A percentile compares a stretch with the other conserved stretches of the same genome.
Conservation (phyloP, 345 rosid genomes). For the Anacardium occidentale region DNA sequence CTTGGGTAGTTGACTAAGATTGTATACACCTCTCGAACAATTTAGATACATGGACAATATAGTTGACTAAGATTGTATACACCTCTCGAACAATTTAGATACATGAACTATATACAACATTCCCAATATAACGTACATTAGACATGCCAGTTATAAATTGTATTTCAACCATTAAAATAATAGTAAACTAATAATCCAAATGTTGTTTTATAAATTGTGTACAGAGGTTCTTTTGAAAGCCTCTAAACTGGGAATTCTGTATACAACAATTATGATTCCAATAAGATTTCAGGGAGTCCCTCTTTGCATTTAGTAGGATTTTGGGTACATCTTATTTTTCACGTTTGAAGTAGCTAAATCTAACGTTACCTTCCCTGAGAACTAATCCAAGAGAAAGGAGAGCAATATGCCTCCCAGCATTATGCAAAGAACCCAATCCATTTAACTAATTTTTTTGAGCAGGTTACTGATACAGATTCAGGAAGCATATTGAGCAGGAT, state of each 20-base stretch:
- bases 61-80: no score
- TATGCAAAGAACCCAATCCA: background rate
- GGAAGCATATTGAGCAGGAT: slow-evolving; percentile 13
- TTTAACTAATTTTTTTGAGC: background rate
- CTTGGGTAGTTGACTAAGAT: no score
- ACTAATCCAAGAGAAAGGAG: background rate
- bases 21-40: no score
- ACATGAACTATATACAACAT: no score
- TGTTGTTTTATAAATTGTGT: no score
- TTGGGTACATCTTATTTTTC: background rate
- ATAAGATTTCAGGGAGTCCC: background rate
- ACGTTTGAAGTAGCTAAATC: background rate
- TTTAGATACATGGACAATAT: no score
- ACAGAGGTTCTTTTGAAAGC: background rate
- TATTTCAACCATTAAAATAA: no score
- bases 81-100: no score
- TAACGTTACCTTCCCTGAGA: background rate
- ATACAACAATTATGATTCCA: background rate
- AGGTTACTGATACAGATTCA: background rate
- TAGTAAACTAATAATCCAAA: no score
- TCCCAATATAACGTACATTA: no score
- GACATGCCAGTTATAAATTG: no score
- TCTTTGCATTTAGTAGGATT: background rate
- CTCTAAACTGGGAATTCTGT: background rate
- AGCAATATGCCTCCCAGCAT: background rate